A percentile compares a stretch with the other conserved stretches of the same genome.
Conservation (phyloP, 2,329 filamentous ascomycete species). For the Alternaria burnsii region DNA sequence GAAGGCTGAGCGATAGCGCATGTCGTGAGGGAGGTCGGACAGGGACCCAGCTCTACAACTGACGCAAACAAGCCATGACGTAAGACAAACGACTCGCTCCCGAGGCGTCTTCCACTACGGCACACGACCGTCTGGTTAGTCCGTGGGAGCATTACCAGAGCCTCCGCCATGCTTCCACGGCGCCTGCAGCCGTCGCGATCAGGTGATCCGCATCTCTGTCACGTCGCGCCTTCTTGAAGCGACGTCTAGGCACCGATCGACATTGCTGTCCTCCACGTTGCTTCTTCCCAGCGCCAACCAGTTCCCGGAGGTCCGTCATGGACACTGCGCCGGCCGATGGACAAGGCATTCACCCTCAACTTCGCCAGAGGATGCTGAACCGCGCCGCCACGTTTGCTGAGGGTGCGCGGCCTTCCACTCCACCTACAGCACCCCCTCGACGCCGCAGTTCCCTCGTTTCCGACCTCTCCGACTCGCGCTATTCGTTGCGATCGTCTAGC, state of each 20-base stretch:
- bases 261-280: conserved; percentile 1
- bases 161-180: conserved; percentile 21
- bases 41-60: conserved; percentile 20
- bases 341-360: conserved; percentile 35
- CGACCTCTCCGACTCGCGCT: conserved; percentile 75
- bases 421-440: conserved; percentile 45
- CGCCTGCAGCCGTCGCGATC: conserved; percentile 4
- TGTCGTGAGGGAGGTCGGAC: conserved; percentile 1
- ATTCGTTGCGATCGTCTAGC: conserved; percentile 70
- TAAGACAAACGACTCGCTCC: conserved; percentile 17
- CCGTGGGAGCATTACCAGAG: conserved; percentile 19
- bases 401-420: conserved; percentile 32
- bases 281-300: conserved; percentile 9
- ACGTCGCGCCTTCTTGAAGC: conserved; percentile 8
- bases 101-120: conserved; percentile 16
- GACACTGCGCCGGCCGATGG: conserved; percentile 34
- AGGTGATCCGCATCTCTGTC: conserved; percentile 7
- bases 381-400: conserved; percentile 48
- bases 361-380: conserved; percentile 48
- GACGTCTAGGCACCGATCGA: conserved; percentile 5
- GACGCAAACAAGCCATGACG: conserved; percentile 23
- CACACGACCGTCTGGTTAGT: conserved; percentile 13
- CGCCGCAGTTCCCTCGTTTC: conserved; percentile 82
- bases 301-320: conserved; percentile 30
- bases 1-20: neutral